Base-by-base conservation (phyloP, 2,329 filamentous ascomycete species). In the Trematosphaeria pertusa region DNA sequence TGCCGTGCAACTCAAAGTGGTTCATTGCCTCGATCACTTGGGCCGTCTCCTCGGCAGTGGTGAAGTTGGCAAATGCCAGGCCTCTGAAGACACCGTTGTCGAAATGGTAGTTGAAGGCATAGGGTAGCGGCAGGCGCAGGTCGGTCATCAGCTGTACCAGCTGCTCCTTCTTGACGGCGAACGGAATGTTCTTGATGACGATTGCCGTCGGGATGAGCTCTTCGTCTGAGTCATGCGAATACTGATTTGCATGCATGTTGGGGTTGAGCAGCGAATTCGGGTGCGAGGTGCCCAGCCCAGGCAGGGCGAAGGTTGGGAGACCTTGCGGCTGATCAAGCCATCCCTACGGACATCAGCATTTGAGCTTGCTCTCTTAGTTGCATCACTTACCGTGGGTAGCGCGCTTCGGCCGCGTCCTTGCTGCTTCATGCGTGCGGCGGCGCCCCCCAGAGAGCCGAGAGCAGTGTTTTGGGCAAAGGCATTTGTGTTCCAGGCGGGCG, bases 71-170 rank as follows among this genome's bases (percentile, higher is more conserved):
- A 76, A 99, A 99, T 2, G 94, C 94, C 40, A 99, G 79, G 5
- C 94, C 94, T 47, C 94, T 83, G 78, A 99, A 99, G 20, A 99
- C 92, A 20, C 94, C 94, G 64, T 96, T 95, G 70, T 99, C 94
- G 68, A 99, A 99, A 73, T 99, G 94, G 67, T 99, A 97, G 79
- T 99, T 99, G 81, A 99, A 99, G 10, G 94, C 94, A 68, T 99
- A 99, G 0, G 94, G 94, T 59, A 97, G 84, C 1, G 94, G 94
- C 30, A 99, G 82, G 58, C 91, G 88, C 81, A 97, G 84, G 15
- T 96, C 90, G 7, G 92, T 89, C 94, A 99, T 99, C 59, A 97
- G 82, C 53, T 87, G 85, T 24, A 96, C 90, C 30, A 99, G 81
- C 64, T 93, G 91, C 74, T 99, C 94, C 75, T 97, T 97, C 73